Percentiles rank a stretch among this genome's conserved stretches.
These are phyloP conservation scores for Boletus edulis DNA, from an alignment of 768 basidiomycete genomes.

Conservation along the genomic window DNA sequence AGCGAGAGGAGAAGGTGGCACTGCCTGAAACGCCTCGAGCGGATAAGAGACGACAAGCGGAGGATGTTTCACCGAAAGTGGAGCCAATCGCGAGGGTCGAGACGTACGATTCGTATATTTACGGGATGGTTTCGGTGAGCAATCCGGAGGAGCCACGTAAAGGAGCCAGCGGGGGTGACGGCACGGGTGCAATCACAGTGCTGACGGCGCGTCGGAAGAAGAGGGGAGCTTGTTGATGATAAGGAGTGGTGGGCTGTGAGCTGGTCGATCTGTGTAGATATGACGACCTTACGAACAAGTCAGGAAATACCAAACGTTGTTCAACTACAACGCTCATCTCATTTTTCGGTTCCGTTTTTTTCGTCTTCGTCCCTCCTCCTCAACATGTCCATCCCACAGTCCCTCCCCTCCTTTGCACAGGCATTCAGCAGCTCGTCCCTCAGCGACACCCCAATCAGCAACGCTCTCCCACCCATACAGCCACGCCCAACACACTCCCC, in stretches of 20 bases:
- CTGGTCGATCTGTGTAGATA: background rate
- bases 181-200: constrained; percentile 44
- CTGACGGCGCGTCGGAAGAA: constrained; percentile 61
- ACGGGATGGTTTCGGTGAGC: constrained; percentile 52
- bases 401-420: constrained; percentile 78
- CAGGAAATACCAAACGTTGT: background rate
- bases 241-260: background rate
- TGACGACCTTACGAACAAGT: constrained; percentile 3
- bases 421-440: constrained; percentile 64
- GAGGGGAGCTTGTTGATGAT: constrained; percentile 14
- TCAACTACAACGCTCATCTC: background rate
- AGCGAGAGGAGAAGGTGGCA: constrained; percentile 16
- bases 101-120: constrained; percentile 59
- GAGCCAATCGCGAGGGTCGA: constrained; percentile 62
- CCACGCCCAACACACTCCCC: constrained; percentile 28
- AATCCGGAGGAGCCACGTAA: constrained; percentile 40
- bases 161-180: constrained; percentile 8
- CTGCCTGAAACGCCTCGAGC: constrained; percentile 50
- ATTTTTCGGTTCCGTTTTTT: constrained; percentile 18
- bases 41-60: constrained; percentile 20
- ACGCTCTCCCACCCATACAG: constrained; percentile 69
- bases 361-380: background rate
- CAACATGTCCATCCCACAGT: constrained; percentile 51
- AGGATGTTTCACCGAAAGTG: constrained; percentile 61
- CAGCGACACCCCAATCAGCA: constrained; percentile 46